These are phyloP conservation scores for Candida wancherniae DNA, from an alignment of 805 yeast genomes.

Conservation along the genomic window DNA sequence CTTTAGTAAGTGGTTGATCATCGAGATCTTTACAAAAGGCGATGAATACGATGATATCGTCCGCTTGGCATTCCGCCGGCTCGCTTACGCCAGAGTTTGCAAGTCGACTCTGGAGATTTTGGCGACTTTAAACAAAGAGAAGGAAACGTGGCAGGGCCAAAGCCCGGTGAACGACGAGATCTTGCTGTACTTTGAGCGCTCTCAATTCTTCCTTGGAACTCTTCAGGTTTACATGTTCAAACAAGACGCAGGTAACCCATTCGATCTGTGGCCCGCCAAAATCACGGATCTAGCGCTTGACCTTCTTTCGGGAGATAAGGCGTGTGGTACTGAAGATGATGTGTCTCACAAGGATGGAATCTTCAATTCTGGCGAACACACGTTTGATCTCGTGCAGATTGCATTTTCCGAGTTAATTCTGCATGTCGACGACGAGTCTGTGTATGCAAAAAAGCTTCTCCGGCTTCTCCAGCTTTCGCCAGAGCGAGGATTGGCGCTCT, in stretches of 20 bases:
- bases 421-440: conserved; percentile 18
- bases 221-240: conserved; percentile 9
- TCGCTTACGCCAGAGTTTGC: conserved; percentile 5
- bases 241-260: conserved; percentile 7
- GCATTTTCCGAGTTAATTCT: conserved; percentile 14
- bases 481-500: conserved; percentile 25
- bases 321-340: background rate
- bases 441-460: conserved; percentile 28
- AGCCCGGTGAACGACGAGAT: conserved; percentile 13
- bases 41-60: conserved; percentile 1
- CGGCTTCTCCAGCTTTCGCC: conserved; percentile 29
- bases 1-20: conserved; percentile 11
- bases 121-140: conserved; percentile 6
- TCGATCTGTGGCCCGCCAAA: conserved; percentile 5
- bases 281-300: conserved; percentile 9
- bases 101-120: conserved; percentile 1
- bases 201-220: conserved; percentile 1
- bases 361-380: background rate
- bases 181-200: conserved; percentile 4
- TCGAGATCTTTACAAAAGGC: conserved; percentile 1
- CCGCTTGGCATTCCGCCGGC: conserved; percentile 5
- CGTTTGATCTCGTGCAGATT: conserved; percentile 6
- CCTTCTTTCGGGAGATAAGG: conserved; percentile 5
- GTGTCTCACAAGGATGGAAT: background rate
- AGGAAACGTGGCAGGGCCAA: conserved; percentile 11